Conservation (phyloP, 2,329 filamentous ascomycete genomes). For the Pestalotiopsis sp. region DNA sequence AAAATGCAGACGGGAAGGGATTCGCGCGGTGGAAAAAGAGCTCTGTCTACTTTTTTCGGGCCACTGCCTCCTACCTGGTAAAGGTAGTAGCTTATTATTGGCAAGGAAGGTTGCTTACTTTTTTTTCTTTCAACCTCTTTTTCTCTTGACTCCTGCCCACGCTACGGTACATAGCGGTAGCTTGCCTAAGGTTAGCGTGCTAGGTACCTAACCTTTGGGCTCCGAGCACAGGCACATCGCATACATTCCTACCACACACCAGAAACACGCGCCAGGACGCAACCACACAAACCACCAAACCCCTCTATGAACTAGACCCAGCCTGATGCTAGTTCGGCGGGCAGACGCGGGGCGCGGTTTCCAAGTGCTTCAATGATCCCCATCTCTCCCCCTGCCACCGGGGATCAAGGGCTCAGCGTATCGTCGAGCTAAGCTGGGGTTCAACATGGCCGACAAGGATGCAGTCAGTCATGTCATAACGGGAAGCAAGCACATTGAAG, state of each 20-base stretch:
- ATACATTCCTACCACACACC: neutral
- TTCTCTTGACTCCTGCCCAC: neutral
- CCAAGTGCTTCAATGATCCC: neutral
- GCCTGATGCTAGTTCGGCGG: neutral
- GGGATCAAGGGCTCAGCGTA: neutral
- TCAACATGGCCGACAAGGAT: constrained; percentile 9
- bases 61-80: neutral
- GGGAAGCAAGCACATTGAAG: neutral
- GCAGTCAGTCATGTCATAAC: neutral
- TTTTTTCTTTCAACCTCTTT: neutral
- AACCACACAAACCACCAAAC: neutral
- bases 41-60: neutral
- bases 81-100: neutral
- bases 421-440: neutral
- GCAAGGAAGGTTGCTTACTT: neutral
- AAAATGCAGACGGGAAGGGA: neutral
- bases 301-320: constrained; percentile 6
- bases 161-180: neutral
- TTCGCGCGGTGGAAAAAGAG: neutral
- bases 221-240: neutral
- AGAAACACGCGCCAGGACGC: neutral
- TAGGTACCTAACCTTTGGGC: neutral
- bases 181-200: neutral
- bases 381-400: neutral
- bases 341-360: neutral